phyloP scores from a whole-genome alignment of 1,284 basidiomycete genomes.

The Exobasidium cylindrosporum region DNA sequence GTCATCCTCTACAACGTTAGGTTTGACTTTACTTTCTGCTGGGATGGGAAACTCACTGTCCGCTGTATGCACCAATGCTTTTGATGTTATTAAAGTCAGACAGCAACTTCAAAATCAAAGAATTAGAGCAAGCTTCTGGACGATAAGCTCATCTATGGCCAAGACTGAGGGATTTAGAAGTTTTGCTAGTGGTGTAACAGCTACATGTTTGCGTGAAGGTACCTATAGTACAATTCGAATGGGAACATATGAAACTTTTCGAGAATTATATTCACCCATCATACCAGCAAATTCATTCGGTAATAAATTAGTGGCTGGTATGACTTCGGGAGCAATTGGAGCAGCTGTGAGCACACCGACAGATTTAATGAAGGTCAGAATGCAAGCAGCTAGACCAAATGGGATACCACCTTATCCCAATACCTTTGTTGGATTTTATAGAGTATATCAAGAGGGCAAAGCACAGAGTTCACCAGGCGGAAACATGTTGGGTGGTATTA shows the following conservation, averaged over 20 bases:
- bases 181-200: conserved; percentile 38
- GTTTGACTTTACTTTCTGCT: conserved; percentile 30
- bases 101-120: conserved; percentile 35
- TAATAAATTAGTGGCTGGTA: conserved; percentile 35
- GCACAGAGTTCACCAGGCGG: neutral
- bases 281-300: conserved; percentile 28
- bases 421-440: conserved; percentile 27
- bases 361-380: conserved; percentile 40
- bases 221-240: conserved; percentile 43
- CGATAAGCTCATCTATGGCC: conserved; percentile 26
- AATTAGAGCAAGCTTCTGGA: conserved; percentile 25
- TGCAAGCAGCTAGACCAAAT: conserved; percentile 34
- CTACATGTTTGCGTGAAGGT: conserved; percentile 33
- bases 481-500: conserved; percentile 20
- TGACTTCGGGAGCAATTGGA: conserved; percentile 38
- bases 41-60: conserved; percentile 37
- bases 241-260: conserved; percentile 40
- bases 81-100: conserved; percentile 43
- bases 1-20: neutral
- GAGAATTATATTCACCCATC: conserved; percentile 22
- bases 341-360: conserved; percentile 37
- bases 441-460: conserved; percentile 12
- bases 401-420: conserved; percentile 34
- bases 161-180: conserved; percentile 25
- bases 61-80: conserved; percentile 35